Evolutionary conservation across 129 eudicot species (phyloP), one percentile per base, ranked within the genome.

Genomic region (Smallanthus sonchifolius): DNA sequence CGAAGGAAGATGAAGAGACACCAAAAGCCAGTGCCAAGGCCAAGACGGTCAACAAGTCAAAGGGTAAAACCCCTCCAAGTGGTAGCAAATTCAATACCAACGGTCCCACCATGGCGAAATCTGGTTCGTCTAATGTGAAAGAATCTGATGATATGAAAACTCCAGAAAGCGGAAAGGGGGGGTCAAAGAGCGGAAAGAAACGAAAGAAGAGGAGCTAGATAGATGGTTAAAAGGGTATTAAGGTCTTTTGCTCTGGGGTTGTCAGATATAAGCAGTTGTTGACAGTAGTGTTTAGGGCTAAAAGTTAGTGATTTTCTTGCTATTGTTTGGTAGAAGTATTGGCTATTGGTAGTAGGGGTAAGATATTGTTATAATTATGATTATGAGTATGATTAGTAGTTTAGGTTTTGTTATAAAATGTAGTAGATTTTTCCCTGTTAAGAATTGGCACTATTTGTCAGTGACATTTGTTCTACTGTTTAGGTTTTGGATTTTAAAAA

Each of bases 111-210:
- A 84, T 79, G 80, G 80, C 19, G 2, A 92, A 89, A 75, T 72
- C 89, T 10, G 65, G 85, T 70, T 74, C 65, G 20, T 81, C 83
- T 14, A 89, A 83, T 77, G 78, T 19, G 40, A 84, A 87, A 78
- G 91, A 84, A 55, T 16, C 75, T 1, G 90, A 75, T 61, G 75
- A 52, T 39, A 61, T 66, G 24, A 87, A 84, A 82, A 68, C 89
- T 10, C 82, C 83, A 0, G 91, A 87, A 57, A 71, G 60, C 14
- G 63, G 67, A 34, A 84, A 88, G 67, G 88, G 69, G 32, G 91
- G 83, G 75, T 39, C 87, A 14, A 87, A 86, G 85, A 91, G 84
- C 44, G 77, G 91, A 32, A 79, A 70, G 83, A 91, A 87, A 74
- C 77, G 91, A 38, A 79, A 70, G 77, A 77, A 70, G 81, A 85